Conservation (phyloP, 371 early-diverging fungal species). For the Chytridiales sp. region DNA sequence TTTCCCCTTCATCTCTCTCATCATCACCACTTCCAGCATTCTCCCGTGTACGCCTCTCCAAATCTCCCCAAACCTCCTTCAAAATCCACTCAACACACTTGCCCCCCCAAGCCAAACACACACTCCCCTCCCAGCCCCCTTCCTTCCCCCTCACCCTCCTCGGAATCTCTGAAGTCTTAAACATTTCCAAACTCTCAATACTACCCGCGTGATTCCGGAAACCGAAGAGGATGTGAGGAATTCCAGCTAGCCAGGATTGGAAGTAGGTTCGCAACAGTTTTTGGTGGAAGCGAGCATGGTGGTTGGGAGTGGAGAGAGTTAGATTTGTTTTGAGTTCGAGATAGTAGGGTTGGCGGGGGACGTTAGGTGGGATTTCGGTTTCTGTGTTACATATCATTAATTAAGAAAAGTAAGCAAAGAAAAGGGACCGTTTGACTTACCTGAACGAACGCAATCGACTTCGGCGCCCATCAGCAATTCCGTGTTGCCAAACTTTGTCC, state of each 20-base stretch:
- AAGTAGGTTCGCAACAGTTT: constrained; percentile 90
- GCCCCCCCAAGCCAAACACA: constrained; percentile 64
- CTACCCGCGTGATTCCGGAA: constrained; percentile 76
- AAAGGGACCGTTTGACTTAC: background rate
- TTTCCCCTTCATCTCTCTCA: background rate
- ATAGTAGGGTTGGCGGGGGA: constrained; percentile 57
- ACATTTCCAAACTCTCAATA: constrained; percentile 54
- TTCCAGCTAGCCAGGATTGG: constrained; percentile 88
- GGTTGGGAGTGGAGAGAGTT: constrained; percentile 54
- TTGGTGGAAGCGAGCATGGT: constrained; percentile 64
- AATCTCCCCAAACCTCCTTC: constrained; percentile 16
- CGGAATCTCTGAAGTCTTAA: constrained; percentile 81
- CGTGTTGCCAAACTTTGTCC: constrained; percentile 67
- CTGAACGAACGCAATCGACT: constrained; percentile 73
- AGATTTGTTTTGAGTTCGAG: constrained; percentile 88
- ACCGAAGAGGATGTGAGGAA: constrained; percentile 78
- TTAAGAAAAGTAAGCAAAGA: background rate
- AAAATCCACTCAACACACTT: constrained; percentile 48
- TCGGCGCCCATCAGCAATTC: constrained; percentile 86
- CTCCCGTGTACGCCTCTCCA: background rate
- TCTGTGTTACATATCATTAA: constrained; percentile 27
- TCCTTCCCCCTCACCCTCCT: constrained; percentile 53
- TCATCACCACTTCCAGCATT: background rate
- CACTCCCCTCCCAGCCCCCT: constrained; percentile 51
- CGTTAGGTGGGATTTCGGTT: constrained; percentile 33